phyloP scores from a whole-genome alignment of 176 grass and related monocot species.

The Metroxylon sagu region DNA sequence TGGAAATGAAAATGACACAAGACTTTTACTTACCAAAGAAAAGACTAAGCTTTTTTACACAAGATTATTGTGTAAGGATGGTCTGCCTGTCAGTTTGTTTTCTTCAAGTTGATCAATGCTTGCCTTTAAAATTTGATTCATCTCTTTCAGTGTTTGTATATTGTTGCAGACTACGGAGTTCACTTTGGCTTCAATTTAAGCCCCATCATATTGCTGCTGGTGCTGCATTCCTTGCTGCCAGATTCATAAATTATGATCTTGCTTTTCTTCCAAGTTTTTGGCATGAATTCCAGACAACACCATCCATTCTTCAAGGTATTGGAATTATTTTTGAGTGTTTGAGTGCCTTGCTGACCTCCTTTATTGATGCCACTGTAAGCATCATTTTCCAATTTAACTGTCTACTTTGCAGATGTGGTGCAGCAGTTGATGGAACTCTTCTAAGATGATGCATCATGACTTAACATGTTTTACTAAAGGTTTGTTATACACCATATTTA shows the following conservation, averaged over 20 bases:
- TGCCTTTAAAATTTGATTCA: background rate
- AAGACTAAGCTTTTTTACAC: too few relatives aligned
- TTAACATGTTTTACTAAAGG: too few relatives aligned
- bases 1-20: background rate
- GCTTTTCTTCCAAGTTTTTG: conserved; percentile 49
- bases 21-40: too few relatives aligned
- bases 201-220: conserved; percentile 84
- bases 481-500: too few relatives aligned
- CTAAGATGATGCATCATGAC: too few relatives aligned
- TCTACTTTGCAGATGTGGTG: too few relatives aligned
- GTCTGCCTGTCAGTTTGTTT: conserved; percentile 15
- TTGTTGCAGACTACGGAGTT: conserved; percentile 56
- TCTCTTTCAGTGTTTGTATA: conserved; percentile 11
- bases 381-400: too few relatives aligned
- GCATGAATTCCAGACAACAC: conserved; percentile 70
- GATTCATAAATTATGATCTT: conserved; percentile 46
- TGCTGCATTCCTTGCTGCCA: conserved; percentile 74
- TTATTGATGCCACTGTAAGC: too few relatives aligned
- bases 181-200: conserved; percentile 93
- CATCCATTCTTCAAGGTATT: conserved; percentile 71
- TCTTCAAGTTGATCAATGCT: background rate
- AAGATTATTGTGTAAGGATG: conserved; percentile 17
- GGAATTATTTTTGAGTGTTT: background rate
- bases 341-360: too few relatives aligned
- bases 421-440: too few relatives aligned